Evolutionary conservation across 1,284 basidiomycete species (phyloP), one percentile per base, ranked within the genome.

Genomic region (Wallemia ichthyophaga): DNA sequence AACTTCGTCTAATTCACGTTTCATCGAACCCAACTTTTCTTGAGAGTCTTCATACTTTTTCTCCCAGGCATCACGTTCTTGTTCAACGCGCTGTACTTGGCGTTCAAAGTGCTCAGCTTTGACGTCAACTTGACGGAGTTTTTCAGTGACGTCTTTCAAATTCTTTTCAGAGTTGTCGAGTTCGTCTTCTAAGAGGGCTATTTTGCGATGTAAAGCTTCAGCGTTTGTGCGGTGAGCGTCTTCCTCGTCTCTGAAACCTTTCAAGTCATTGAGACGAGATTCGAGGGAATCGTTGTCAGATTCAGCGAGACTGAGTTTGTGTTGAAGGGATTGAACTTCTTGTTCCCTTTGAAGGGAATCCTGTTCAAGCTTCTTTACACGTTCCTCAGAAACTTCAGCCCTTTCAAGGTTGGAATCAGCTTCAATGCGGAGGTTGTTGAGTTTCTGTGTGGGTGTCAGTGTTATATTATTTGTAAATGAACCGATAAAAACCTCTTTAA

Each of bases 51-150:
- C 88, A 74, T 80, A 85, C 74, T 95, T 96, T 75, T 81, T 78
- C 78, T 96, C 92, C 87, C 84, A 88, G 59, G 72, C 69, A 69
- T 95, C 91, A 62, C 89, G 81, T 72, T 99, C 94, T 69, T 85
- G 81, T 71, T 96, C 91, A 61, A 79, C 74, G 59, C 84, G 79
- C 64, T 80, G 76, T 24, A 95, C 80, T 68, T 94, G 86, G 60
- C 91, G 80, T 73, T 96, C 92, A 71, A 89, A 94, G 75, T 96
- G 88, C 72, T 99, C 94, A 24, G 94, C 91, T 75, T 96, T 96
- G 72, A 98, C 84, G 70, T 99, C 94, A 61, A 92, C 87, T 70
- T 95, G 88, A 64, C 94, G 79, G 65, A 99, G 77, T 71, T 92
- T 95, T 73, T 96, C 94, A 27, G 85, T 84, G 1, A 87, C 89